These are phyloP conservation scores for Colletotrichum limetticola DNA, from an alignment of 2,329 filamentous ascomycete species.

Conservation along the genomic window DNA sequence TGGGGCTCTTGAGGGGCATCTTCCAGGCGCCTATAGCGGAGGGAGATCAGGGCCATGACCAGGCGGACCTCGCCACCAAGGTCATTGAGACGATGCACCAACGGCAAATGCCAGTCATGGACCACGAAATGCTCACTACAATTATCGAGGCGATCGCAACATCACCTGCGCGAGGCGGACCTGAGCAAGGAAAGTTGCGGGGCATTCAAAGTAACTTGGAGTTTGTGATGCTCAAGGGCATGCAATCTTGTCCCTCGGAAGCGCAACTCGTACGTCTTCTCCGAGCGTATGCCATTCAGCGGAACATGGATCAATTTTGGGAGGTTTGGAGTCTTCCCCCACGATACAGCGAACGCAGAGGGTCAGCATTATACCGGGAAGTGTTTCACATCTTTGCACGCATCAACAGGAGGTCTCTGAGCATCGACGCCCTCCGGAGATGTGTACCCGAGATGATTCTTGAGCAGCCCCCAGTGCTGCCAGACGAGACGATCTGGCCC, in stretches of 20 bases:
- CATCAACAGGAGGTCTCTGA: constrained; percentile 54
- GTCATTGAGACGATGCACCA: constrained; percentile 57
- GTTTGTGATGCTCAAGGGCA: constrained; percentile 51
- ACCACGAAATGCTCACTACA: constrained; percentile 59
- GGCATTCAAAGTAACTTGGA: constrained; percentile 58
- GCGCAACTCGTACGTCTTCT: constrained; percentile 53
- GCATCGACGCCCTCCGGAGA: constrained; percentile 59
- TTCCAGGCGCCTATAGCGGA: constrained; percentile 42
- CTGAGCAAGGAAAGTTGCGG: constrained; percentile 43
- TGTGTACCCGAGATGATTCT: constrained; percentile 69
- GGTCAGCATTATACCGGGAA: constrained; percentile 63
- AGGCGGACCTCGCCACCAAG: constrained; percentile 53
- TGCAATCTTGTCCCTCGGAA: constrained; percentile 51
- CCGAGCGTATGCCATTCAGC: constrained; percentile 55
- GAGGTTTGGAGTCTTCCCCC: constrained; percentile 67
- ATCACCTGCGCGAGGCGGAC: constrained; percentile 43
- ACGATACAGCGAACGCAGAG: constrained; percentile 59
- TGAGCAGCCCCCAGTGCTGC: constrained; percentile 62
- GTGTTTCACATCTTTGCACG: constrained; percentile 62
- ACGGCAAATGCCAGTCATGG: constrained; percentile 54
- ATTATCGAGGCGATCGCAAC: constrained; percentile 54
- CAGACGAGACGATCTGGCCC: constrained; percentile 54
- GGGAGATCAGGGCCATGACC: constrained; percentile 40
- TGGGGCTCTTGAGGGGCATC: constrained; percentile 51
- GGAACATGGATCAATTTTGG: constrained; percentile 69